Evolutionary conservation across 2,329 filamentous ascomycete genomes (phyloP).

Genomic region (Triangularia verruculosa): DNA sequence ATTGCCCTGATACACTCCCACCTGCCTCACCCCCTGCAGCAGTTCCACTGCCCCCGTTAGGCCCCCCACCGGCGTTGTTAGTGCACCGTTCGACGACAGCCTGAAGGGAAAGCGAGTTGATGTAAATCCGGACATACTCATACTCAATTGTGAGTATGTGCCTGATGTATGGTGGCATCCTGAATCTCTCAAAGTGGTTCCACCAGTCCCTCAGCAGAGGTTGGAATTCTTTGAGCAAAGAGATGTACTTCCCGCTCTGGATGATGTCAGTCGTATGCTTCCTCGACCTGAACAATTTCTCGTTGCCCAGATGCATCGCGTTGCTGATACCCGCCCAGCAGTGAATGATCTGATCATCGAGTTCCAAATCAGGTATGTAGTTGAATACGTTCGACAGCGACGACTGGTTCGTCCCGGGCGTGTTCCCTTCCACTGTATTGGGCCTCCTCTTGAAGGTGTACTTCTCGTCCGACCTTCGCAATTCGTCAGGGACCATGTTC

Average conservation of each 20-base stretch:
- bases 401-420: constrained; percentile 58
- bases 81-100: constrained; percentile 93
- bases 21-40: constrained; percentile 18
- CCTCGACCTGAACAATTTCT: constrained; percentile 81
- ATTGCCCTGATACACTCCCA: constrained; percentile 32
- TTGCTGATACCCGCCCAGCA: constrained; percentile 94
- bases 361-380: constrained; percentile 63
- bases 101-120: constrained; percentile 91
- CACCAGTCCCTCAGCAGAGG: constrained; percentile 77
- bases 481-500: constrained; percentile 78
- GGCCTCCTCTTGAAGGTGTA: constrained; percentile 47
- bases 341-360: constrained; percentile 70
- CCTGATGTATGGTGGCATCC: constrained; percentile 61
- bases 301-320: constrained; percentile 87
- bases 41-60: constrained; percentile 21
- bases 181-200: constrained; percentile 75
- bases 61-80: constrained; percentile 57
- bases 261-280: constrained; percentile 88
- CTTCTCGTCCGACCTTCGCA: constrained; percentile 57
- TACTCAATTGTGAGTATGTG: constrained; percentile 92
- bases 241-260: constrained; percentile 78
- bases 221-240: constrained; percentile 75
- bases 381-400: constrained; percentile 58
- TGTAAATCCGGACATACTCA: constrained; percentile 89
- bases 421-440: constrained; percentile 52